Base-by-base conservation (phyloP, 306 rosid species). In the Corylus americana region DNA sequence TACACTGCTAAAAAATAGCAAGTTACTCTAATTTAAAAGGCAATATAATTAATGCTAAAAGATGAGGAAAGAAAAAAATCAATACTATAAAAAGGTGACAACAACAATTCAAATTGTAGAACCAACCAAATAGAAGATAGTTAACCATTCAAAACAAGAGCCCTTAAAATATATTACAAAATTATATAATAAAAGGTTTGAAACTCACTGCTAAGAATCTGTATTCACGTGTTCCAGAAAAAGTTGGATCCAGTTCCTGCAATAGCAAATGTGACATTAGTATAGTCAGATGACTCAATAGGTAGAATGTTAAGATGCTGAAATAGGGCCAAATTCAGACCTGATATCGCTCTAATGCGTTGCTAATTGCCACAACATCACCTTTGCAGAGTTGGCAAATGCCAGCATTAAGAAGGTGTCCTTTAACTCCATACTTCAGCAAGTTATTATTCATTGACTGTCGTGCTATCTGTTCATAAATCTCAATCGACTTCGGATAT, bases 321-420 rank as follows among this genome's bases (percentile, higher is more conserved):
- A 81, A 18, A 61, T 50, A 73, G 66, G 59, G 81, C 70, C 78
- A 78, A 82, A 84, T 67, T 80, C 62, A 85, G 74, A 92, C 98
- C 93, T 90, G 92, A 57, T 94, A 94, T 77, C 86, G 79, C 80
- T 94, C 98, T 68, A 92, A 88, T 16, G 99, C 96, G 71, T 95
- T 95, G 82, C 84, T 84, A 77, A 95, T 90, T 66, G 99, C 98
- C 74, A 95, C 81, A 51, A 71, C 83, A n/a, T 95, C 99, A 69
- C 86, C 94, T 82, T 83, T 93, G 85, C 99, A 93, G 64, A 95
- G 99, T 78, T 95, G 96, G 88, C 98, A 95, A 79, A 93, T 77
- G 70, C 99, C 98, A 83, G 97, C 98, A 90, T 93, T 95, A 54
- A 95, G 99, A 81, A 95, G 96, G 81, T 95, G 98, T 55, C 99